Evolutionary conservation across 768 basidiomycete genomes (phyloP), one percentile per base, ranked within the genome.

Genomic region (Collybiopsis luxurians): DNA sequence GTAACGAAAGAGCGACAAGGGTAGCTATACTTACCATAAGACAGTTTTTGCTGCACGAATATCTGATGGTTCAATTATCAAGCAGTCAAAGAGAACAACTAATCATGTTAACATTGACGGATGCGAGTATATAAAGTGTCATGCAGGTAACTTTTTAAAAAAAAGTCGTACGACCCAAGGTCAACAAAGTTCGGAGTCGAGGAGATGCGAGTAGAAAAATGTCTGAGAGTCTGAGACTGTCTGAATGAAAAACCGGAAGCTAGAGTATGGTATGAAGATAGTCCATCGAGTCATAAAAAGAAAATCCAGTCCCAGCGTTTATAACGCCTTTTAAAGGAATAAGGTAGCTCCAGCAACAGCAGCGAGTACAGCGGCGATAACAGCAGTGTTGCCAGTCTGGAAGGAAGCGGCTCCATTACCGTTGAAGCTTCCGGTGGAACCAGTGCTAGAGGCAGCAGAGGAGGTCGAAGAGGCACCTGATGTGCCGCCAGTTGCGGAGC

Each of bases 381-480:
- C 39, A 12, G 13, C 53, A 21, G 27, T 10, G 53, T 44, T 54
- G 4, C 40, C 53, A 26, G 27, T 27, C 17, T 51, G 21, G 36
- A 39, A 38, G 10, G 53, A 54, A 42, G n/a, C 42, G 21, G 53
- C 39, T n/a, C 53, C 42, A n/a, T 24, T 44, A 44, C 17, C 53
- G 21, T 42, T 54, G 26, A 36, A 36, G 24, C 50, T 51, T 13
- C 50, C 36, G 23, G 23, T 38, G 2, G 36, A 11, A 27, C 23
- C 36, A 9, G 40, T 44, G 43, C 39, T 45, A 12, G 43, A 54
- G 3, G 40, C 39, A 24, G 17, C 40, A 11, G 53, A 28, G 27
- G 31, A 34, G 13, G 31, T 13, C 6, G 31, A 5, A 34, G 31
- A 34, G 31, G 38, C n/a, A 39, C 38, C 38, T n/a, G 38, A n/a